Evolutionary conservation across 148 eudicot genomes (phyloP).

Genomic region (Chenopodium album): DNA sequence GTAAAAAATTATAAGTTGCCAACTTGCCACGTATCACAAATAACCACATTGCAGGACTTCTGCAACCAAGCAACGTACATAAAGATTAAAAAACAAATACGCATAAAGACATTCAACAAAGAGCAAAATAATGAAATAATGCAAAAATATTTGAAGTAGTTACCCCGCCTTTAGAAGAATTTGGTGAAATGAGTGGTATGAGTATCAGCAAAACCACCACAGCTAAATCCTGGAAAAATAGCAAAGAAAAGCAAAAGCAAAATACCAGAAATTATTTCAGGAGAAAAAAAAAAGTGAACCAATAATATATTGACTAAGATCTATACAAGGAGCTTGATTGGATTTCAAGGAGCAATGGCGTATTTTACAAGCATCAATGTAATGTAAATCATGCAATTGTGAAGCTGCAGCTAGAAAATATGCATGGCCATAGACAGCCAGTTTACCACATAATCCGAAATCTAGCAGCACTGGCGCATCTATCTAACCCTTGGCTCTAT

Average conservation of each 20-base stretch:
- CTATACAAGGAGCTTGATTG: background rate
- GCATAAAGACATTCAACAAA: conserved; percentile 1
- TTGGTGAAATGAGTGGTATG: conserved; percentile 95
- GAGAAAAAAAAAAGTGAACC: background rate
- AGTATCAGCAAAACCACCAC: conserved; percentile 98
- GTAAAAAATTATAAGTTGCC: background rate
- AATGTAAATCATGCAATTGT: conserved; percentile 2
- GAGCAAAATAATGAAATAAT: conserved; percentile 2
- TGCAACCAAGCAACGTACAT: background rate
- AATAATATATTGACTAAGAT: background rate
- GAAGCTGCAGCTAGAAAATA: background rate
- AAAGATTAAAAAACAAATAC: background rate
- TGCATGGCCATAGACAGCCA: background rate
- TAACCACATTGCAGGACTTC: background rate
- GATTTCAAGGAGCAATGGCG: background rate
- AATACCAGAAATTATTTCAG: background rate
- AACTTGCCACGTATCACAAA: background rate
- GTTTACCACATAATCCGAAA: background rate
- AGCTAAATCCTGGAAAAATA: conserved; percentile 78
- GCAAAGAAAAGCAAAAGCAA: conserved; percentile 15
- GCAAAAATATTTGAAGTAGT: conserved; percentile 27
- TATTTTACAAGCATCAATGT: conserved; percentile 14
- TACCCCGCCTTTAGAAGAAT: conserved; percentile 99
- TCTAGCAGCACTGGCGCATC: conserved; percentile 3
- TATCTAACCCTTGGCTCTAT: background rate